These are phyloP conservation scores for Monilinia fructicola DNA, from an alignment of 2,329 filamentous ascomycete species.

Conservation along the genomic window DNA sequence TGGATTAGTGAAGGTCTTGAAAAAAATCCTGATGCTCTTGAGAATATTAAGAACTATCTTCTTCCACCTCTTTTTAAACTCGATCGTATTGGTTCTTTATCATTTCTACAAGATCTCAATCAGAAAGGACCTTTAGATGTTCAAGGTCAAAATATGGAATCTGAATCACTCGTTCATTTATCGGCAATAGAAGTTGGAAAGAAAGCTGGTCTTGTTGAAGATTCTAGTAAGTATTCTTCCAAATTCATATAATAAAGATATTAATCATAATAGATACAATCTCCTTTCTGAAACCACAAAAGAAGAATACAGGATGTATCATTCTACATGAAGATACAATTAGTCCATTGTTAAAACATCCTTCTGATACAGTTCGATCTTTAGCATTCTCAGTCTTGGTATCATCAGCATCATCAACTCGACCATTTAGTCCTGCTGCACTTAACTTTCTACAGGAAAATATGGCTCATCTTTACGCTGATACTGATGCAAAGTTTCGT, in stretches of 20 bases:
- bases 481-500: conserved; percentile 82
- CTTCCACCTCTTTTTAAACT: conserved; percentile 62
- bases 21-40: conserved; percentile 53
- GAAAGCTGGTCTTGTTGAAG: conserved; percentile 66
- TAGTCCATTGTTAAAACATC: conserved; percentile 54
- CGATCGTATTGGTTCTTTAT: conserved; percentile 53
- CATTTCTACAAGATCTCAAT: conserved; percentile 60
- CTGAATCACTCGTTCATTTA: conserved; percentile 60
- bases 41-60: conserved; percentile 64
- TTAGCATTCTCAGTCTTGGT: conserved; percentile 80
- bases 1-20: conserved; percentile 56
- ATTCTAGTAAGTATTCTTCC: conserved; percentile 53
- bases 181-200: conserved; percentile 70
- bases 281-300: conserved; percentile 43
- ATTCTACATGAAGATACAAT: conserved; percentile 48
- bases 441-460: conserved; percentile 64
- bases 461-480: conserved; percentile 72
- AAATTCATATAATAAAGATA: conserved; percentile 3
- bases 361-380: conserved; percentile 66
- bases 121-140: conserved; percentile 49
- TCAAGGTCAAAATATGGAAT: conserved; percentile 49
- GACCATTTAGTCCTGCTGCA: conserved; percentile 63
- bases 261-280: conserved; percentile 29
- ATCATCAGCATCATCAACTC: conserved; percentile 71
- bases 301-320: conserved; percentile 39